A percentile compares a stretch with the other conserved stretches of the same genome.
phyloP scores from a whole-genome alignment of 768 basidiomycete genomes.

The Lactarius hatsudake region DNA sequence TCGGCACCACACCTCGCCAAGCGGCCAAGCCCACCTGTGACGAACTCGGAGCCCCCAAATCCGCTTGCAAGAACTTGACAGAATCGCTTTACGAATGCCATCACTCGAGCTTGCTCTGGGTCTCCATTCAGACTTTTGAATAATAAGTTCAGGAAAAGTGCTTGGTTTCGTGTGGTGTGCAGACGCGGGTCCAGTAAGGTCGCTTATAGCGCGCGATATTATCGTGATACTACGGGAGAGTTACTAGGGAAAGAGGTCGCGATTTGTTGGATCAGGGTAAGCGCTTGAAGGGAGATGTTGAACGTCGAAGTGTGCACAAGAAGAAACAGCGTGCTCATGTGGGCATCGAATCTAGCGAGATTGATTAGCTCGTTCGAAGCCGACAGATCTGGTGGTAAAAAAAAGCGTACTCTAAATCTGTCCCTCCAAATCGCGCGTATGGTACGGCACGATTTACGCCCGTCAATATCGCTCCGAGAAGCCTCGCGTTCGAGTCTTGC shows the following conservation, averaged over 20 bases:
- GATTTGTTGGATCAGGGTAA: slow-evolving; percentile 86
- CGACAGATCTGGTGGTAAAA: not conserved
- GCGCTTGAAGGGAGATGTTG: slow-evolving; percentile 92
- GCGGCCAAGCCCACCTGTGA: slow-evolving; percentile 85
- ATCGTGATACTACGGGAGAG: slow-evolving; percentile 54
- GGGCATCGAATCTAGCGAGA: slow-evolving; percentile 63
- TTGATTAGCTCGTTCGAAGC: not conserved
- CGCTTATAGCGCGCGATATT: slow-evolving; percentile 84
- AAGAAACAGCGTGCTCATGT: slow-evolving; percentile 90
- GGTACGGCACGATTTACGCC: slow-evolving; percentile 95
- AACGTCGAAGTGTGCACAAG: slow-evolving; percentile 96
- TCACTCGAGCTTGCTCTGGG: slow-evolving; percentile 54
- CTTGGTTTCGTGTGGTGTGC: slow-evolving; percentile 83
- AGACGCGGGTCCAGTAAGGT: slow-evolving; percentile 83
- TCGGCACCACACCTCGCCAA: slow-evolving; percentile 66
- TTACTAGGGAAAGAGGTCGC: slow-evolving; percentile 49
- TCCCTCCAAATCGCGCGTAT: slow-evolving; percentile 78
- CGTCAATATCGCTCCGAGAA: slow-evolving; percentile 87
- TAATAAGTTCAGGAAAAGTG: slow-evolving; percentile 92
- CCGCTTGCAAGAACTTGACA: slow-evolving; percentile 70
- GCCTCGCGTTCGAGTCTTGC: slow-evolving; percentile 74
- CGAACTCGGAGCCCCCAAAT: slow-evolving; percentile 77
- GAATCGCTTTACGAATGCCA: slow-evolving; percentile 79
- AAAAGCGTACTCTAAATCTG: slow-evolving; percentile 54
- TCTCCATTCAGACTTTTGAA: slow-evolving; percentile 87